Evolutionary conservation across 2,329 filamentous ascomycete species (phyloP).

Genomic region (Fusarium kyushuense): DNA sequence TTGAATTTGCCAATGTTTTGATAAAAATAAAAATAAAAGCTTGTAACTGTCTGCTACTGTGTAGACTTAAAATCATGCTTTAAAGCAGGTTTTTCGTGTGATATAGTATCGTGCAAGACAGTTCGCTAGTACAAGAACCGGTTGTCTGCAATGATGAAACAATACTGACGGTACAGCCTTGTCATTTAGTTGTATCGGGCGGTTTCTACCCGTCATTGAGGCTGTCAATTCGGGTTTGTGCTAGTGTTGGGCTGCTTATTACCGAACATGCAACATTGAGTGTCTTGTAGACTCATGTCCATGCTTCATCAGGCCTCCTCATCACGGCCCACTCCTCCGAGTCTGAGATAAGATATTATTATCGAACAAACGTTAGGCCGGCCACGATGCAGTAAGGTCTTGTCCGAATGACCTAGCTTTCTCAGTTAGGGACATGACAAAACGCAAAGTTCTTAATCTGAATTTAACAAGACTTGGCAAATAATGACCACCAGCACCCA

Average conservation of each 20-base stretch:
- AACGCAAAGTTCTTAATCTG: background rate
- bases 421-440: background rate
- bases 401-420: background rate
- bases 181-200: background rate
- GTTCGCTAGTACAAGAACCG: background rate
- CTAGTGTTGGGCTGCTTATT: conserved; percentile 11
- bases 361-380: background rate
- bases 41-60: background rate
- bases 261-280: conserved; percentile 4
- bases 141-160: conserved; percentile 10
- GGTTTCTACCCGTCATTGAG: background rate
- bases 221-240: conserved; percentile 5
- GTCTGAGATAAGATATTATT: background rate
- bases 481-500: background rate
- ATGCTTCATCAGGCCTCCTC: background rate
- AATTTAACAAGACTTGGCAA: background rate
- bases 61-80: conserved; percentile 11
- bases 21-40: background rate
- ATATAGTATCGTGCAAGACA: background rate
- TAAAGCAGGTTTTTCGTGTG: conserved; percentile 28
- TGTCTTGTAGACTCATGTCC: background rate
- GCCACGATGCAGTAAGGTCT: background rate
- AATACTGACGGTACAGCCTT: conserved; percentile 14
- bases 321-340: conserved; percentile 26
- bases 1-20: conserved; percentile 15